A percentile compares a stretch with the other conserved stretches of the same genome.
Conservation (phyloP, 352 stramenopile genomes). For the Phytophthora megakarya region DNA sequence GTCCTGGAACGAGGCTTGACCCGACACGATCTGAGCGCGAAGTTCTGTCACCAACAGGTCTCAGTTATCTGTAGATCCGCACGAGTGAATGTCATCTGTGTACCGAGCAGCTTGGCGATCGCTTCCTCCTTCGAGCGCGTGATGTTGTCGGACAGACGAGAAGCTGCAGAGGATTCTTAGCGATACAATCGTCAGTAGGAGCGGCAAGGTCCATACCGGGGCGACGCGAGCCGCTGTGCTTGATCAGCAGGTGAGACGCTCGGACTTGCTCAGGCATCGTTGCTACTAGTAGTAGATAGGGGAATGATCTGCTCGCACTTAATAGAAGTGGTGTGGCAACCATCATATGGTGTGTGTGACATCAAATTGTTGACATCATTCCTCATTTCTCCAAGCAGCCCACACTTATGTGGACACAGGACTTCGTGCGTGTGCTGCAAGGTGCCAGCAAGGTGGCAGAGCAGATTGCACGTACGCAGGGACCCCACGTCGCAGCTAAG, state of each 20-base stretch:
- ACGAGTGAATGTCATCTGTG: not conserved
- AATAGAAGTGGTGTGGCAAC: not conserved
- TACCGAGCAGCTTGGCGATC: conserved; percentile 80
- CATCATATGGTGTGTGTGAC: conserved; percentile 8
- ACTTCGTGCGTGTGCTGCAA: conserved; percentile 74
- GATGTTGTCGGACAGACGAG: conserved; percentile 91
- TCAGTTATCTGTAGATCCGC: not conserved
- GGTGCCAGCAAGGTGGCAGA: conserved; percentile 70
- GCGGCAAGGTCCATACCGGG: conserved; percentile 42
- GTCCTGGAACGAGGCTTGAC: conserved; percentile 79
- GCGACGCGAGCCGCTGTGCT: conserved; percentile 92
- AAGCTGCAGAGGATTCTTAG: conserved; percentile 44
- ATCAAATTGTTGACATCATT: conserved; percentile 21
- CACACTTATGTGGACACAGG: conserved; percentile 65
- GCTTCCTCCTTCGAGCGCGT: conserved; percentile 92
- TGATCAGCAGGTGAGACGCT: conserved; percentile 94
- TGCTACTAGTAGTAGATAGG: conserved; percentile 11
- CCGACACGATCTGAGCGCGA: conserved; percentile 77
- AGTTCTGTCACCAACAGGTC: conserved; percentile 46
- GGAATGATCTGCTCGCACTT: conserved; percentile 16
- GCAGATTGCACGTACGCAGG: conserved; percentile 48
- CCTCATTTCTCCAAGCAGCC: conserved; percentile 17
- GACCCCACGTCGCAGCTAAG: conserved; percentile 33
- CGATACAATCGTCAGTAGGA: not conserved
- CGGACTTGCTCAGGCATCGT: conserved; percentile 70